phyloP scores from a whole-genome alignment of 208 protist species.

The Phytomonas sp. region DNA sequence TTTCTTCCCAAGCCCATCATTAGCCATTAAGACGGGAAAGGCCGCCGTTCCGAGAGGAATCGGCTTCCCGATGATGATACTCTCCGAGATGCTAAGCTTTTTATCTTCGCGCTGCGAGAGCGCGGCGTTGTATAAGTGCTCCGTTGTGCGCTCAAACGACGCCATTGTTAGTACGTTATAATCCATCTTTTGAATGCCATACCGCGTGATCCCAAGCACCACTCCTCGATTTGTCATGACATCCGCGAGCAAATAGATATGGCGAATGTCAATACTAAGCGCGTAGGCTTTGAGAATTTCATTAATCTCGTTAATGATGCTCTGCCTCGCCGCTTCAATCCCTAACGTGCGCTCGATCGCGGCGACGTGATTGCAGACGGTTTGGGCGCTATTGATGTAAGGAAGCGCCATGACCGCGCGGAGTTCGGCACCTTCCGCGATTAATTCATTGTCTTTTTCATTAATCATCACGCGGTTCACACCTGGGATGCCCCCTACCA shows the following conservation, averaged over 20 bases:
- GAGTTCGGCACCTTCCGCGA: constrained; percentile 92
- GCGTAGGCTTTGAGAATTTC: constrained; percentile 94
- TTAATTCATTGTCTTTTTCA: constrained; percentile 52
- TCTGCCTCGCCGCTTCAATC: constrained; percentile 96
- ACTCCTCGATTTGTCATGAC: constrained; percentile 98
- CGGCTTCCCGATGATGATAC: constrained; percentile 98
- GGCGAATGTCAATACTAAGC: constrained; percentile 96
- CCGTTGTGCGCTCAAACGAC: constrained; percentile 99
- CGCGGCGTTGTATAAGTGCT: constrained; percentile 99
- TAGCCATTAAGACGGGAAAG: constrained; percentile 82
- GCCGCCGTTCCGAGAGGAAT: constrained; percentile 94
- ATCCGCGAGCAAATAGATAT: constrained; percentile 98
- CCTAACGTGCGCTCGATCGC: constrained; percentile 94
- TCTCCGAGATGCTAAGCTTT: constrained; percentile 92
- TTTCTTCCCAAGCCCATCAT: constrained; percentile 13
- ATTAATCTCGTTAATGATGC: constrained; percentile 96
- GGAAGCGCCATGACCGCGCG: constrained; percentile 92
- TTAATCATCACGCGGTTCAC: constrained; percentile 95
- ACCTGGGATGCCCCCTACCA: constrained; percentile 91
- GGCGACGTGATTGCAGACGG: constrained; percentile 96
- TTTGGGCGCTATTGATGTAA: constrained; percentile 88
- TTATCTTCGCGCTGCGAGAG: constrained; percentile 79
- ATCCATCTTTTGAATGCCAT: constrained; percentile 99
- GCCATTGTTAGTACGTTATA: constrained; percentile 98
- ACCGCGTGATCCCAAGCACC: constrained; percentile 98